Evolutionary conservation across 148 eudicot genomes (phyloP).

Genomic region (Salicornia ramosissima): DNA sequence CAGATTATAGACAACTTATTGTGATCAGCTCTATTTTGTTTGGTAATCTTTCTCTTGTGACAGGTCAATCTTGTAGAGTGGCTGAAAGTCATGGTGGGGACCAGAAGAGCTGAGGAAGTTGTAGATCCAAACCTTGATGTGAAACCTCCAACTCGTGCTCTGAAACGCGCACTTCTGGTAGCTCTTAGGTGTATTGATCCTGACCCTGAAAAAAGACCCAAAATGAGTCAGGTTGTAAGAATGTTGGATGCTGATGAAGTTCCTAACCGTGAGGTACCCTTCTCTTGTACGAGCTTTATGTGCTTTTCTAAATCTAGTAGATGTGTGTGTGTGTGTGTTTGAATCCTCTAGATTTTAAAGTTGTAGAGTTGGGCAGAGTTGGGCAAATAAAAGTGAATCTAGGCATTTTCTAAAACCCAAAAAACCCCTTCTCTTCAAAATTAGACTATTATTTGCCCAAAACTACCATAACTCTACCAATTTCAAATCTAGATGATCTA

Average conservation of each 20-base stretch:
- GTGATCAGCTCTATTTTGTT: not conserved
- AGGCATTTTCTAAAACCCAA: too few relatives aligned
- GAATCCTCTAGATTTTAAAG: too few relatives aligned
- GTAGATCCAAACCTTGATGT: constrained; percentile 64
- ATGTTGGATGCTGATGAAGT: constrained; percentile 82
- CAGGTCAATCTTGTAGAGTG: constrained; percentile 91
- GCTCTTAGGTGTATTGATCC: constrained; percentile 90
- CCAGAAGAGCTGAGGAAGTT: constrained; percentile 86
- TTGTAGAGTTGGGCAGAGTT: too few relatives aligned
- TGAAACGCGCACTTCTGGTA: constrained; percentile 72
- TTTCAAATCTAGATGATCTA: too few relatives aligned
- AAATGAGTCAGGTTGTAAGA: constrained; percentile 83
- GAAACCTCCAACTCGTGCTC: constrained; percentile 64
- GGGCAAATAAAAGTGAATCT: too few relatives aligned
- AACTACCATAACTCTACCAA: too few relatives aligned
- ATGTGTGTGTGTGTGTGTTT: too few relatives aligned
- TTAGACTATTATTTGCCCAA: too few relatives aligned
- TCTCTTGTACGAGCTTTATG: not conserved
- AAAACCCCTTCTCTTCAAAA: too few relatives aligned
- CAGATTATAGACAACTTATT: not conserved
- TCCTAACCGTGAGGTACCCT: constrained; percentile 41
- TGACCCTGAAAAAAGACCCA: constrained; percentile 80
- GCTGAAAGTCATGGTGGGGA: constrained; percentile 92
- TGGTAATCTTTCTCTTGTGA: not conserved
- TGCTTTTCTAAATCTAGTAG: too few relatives aligned